phyloP scores from a whole-genome alignment of 345 rosid genomes.

The Nasturtium officinale region DNA sequence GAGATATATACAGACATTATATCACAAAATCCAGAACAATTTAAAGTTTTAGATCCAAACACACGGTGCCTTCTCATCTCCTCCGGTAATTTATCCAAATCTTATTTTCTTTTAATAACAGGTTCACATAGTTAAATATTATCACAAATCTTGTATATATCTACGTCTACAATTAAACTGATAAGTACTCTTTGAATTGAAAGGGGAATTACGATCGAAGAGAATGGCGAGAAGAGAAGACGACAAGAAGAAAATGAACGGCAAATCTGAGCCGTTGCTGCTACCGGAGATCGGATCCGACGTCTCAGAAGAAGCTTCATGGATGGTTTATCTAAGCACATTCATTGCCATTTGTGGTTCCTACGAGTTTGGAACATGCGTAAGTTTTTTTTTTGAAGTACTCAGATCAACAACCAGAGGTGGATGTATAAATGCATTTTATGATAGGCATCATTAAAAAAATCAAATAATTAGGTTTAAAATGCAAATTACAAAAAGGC shows the following conservation, averaged over 20 bases:
- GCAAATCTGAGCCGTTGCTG: conserved; percentile 47
- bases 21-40: conserved; percentile 11
- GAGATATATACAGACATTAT: conserved; percentile 16
- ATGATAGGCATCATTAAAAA: too few species aligned
- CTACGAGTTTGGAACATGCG: conserved; percentile 56
- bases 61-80: conserved; percentile 19
- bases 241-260: conserved; percentile 20
- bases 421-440: too few species aligned
- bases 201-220: conserved; percentile 6
- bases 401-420: too few species aligned
- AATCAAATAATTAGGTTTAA: too few species aligned
- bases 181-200: neutral
- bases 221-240: conserved; percentile 33
- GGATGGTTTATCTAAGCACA: conserved; percentile 58
- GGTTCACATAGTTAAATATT: neutral
- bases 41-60: conserved; percentile 25
- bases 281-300: conserved; percentile 15
- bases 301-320: conserved; percentile 37
- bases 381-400: conserved; percentile 42
- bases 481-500: too few species aligned
- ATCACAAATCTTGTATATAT: neutral
- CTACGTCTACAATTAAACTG: neutral
- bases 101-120: neutral
- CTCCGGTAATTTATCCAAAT: conserved; percentile 25
- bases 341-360: conserved; percentile 61